phyloP scores from a whole-genome alignment of 2,329 filamentous ascomycete species.

The Verticillium zaregamsianum region DNA sequence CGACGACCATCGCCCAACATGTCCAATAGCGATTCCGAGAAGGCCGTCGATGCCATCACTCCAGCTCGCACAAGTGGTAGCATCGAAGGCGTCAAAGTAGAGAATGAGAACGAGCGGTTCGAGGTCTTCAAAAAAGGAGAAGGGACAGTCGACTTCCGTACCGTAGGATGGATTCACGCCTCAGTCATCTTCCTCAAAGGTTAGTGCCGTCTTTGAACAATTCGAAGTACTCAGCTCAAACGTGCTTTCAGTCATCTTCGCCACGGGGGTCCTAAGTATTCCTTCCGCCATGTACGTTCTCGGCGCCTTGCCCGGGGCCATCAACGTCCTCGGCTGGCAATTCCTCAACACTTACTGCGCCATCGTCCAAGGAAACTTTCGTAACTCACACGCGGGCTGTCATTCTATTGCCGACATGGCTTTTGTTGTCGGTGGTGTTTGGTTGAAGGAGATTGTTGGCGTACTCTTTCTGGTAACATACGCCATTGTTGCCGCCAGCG shows the following conservation, averaged over 20 bases:
- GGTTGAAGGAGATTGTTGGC: conserved; percentile 49
- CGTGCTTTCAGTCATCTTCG: conserved; percentile 31
- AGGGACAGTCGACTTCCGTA: conserved; percentile 41
- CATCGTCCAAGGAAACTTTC: conserved; percentile 34
- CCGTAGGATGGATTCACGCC: conserved; percentile 42
- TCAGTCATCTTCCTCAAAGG: conserved; percentile 43
- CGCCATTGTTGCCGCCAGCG: conserved; percentile 50
- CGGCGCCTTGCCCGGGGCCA: conserved; percentile 36
- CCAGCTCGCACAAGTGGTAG: conserved; percentile 16
- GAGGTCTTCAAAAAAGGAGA: conserved; percentile 41
- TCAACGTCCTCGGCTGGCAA: conserved; percentile 38
- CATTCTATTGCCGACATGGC: conserved; percentile 52
- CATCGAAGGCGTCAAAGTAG: conserved; percentile 17
- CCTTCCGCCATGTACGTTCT: conserved; percentile 36
- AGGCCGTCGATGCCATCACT: conserved; percentile 14
- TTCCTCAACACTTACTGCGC: conserved; percentile 34
- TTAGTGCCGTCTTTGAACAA: conserved; percentile 10
- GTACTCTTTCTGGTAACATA: conserved; percentile 54
- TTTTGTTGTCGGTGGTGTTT: conserved; percentile 45
- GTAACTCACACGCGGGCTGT: conserved; percentile 31
- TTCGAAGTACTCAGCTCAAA: background rate
- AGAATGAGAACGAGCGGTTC: conserved; percentile 21
- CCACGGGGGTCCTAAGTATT: conserved; percentile 36
- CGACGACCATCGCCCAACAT: background rate
- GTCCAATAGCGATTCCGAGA: conserved; percentile 11